Percentiles rank a stretch among this genome's conserved stretches.
These are phyloP conservation scores for Zymoseptoria pseudotritici DNA, from an alignment of 2,329 filamentous ascomycete genomes.

Conservation along the genomic window DNA sequence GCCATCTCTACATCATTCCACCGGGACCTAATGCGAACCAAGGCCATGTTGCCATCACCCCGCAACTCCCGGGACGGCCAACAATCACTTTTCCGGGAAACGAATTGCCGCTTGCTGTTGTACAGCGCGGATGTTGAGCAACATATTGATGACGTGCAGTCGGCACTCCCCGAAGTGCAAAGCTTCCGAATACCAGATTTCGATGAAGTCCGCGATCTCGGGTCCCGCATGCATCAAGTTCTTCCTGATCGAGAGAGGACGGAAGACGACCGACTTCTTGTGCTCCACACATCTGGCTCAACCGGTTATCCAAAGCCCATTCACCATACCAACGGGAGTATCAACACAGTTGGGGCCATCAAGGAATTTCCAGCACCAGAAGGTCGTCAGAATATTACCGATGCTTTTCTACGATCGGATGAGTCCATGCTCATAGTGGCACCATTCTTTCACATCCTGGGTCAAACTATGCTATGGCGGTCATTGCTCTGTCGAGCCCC, in stretches of 20 bases:
- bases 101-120: conserved; percentile 12
- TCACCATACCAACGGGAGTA: conserved; percentile 11
- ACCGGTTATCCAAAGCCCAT: conserved; percentile 18
- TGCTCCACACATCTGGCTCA: conserved; percentile 17
- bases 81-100: conserved; percentile 12
- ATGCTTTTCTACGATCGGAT: conserved; percentile 1
- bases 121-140: conserved; percentile 13
- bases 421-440: conserved; percentile 7
- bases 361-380: conserved; percentile 1
- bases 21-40: no score
- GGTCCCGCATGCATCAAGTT: background rate
- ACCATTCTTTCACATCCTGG: conserved; percentile 17
- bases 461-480: conserved; percentile 7
- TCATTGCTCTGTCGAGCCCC: conserved; percentile 8
- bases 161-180: conserved; percentile 12
- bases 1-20: no score
- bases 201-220: conserved; percentile 9
- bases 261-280: conserved; percentile 7
- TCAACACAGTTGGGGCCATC: conserved; percentile 9
- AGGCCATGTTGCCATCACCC: conserved; percentile 7
- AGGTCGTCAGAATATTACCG: background rate
- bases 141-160: conserved; percentile 13
- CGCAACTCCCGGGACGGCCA: conserved; percentile 14
- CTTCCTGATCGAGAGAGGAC: no score
- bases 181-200: conserved; percentile 10